Percentiles rank a stretch among this genome's conserved stretches.
These are phyloP conservation scores for Camelina hispida DNA, from an alignment of 345 rosid genomes.

Conservation along the genomic window DNA sequence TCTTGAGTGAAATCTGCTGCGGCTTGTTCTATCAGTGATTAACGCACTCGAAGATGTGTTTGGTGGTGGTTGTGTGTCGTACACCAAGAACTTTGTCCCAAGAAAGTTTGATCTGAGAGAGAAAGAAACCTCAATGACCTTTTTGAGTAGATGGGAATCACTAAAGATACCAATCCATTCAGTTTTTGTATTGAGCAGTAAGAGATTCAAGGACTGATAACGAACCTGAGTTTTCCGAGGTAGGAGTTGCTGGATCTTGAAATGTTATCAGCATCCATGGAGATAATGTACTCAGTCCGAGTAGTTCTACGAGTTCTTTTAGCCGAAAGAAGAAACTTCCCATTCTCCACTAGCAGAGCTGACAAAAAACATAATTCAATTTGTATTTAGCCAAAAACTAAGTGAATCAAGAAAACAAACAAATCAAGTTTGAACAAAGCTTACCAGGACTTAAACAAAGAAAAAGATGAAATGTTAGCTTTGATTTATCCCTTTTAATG, in stretches of 20 bases:
- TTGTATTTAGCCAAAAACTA: constrained; percentile 1
- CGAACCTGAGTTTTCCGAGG: constrained; percentile 72
- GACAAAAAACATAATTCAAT: constrained; percentile 14
- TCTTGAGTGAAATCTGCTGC: constrained; percentile 61
- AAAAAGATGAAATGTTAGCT: constrained; percentile 66
- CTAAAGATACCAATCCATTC: not conserved
- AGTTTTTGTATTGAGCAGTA: not conserved
- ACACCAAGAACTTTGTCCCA: constrained; percentile 68
- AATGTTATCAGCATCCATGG: constrained; percentile 72
- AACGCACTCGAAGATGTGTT: constrained; percentile 46
- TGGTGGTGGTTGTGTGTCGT: constrained; percentile 68
- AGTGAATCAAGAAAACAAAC: constrained; percentile 1
- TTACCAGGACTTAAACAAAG: constrained; percentile 71
- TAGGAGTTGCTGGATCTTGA: constrained; percentile 70
- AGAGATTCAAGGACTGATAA: constrained; percentile 5
- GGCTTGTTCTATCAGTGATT: constrained; percentile 54
- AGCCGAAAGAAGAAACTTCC: constrained; percentile 76
- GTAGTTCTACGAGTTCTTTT: constrained; percentile 71
- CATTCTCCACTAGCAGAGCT: constrained; percentile 69
- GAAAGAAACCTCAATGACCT: constrained; percentile 9
- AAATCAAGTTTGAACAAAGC: constrained; percentile 25
- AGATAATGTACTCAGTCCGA: constrained; percentile 68
- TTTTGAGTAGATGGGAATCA: not conserved
- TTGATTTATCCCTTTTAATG: constrained; percentile 72
- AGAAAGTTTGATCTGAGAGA: constrained; percentile 66